phyloP scores from a whole-genome alignment of 306 rosid species.

The Abrus precatorius region DNA sequence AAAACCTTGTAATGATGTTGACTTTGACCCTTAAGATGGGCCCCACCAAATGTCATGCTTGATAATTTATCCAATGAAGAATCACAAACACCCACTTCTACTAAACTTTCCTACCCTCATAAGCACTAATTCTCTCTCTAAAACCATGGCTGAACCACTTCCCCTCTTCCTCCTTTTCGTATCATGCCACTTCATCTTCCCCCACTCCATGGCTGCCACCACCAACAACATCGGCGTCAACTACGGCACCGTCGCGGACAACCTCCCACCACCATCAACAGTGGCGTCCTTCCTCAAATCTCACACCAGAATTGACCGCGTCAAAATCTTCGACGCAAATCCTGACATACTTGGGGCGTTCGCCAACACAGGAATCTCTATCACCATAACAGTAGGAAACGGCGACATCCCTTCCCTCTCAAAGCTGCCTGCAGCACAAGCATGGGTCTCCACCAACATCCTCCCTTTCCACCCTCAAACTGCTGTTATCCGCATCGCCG shows the following conservation, averaged over 20 bases:
- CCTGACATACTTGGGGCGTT: constrained; percentile 74
- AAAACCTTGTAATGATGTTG: no score
- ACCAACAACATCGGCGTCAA: constrained; percentile 72
- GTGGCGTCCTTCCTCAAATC: constrained; percentile 80
- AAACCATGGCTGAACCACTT: constrained; percentile 53
- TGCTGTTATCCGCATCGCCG: constrained; percentile 66
- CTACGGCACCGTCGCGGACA: constrained; percentile 86
- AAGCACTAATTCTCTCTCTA: neutral
- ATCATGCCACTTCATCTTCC: constrained; percentile 36
- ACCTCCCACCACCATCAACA: constrained; percentile 74
- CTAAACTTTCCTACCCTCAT: neutral
- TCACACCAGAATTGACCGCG: constrained; percentile 74
- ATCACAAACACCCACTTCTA: neutral
- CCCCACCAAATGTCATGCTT: neutral
- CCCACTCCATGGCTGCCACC: constrained; percentile 1
- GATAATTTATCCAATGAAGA: neutral
- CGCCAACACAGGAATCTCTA: constrained; percentile 65
- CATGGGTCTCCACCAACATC: constrained; percentile 71
- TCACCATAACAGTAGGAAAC: constrained; percentile 71
- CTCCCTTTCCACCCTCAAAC: constrained; percentile 72
- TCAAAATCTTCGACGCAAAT: constrained; percentile 80
- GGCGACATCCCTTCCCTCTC: constrained; percentile 75
- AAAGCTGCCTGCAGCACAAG: constrained; percentile 63
- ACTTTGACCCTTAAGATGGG: neutral
- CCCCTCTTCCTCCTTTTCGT: constrained; percentile 3